Base-by-base conservation (phyloP, 306 rosid species). In the Gynostemma pentaphyllum region DNA sequence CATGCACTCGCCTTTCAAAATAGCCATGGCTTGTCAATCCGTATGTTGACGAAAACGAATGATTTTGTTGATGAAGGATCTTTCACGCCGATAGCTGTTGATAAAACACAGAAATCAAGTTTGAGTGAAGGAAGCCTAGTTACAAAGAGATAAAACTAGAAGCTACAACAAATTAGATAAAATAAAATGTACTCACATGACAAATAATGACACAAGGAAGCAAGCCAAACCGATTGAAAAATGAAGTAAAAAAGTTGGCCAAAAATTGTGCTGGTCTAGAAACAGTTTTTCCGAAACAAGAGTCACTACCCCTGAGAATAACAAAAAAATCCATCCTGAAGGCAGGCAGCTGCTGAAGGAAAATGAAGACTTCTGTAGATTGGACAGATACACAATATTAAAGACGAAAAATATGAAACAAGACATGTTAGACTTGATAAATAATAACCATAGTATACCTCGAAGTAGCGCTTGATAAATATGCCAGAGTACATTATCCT, bases 291-390 rank as follows among this genome's bases (percentile, higher is more conserved):
- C 99, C 1, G 96, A 86, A 74, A 84, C 71, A 28, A 74, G 73
- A 16, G 95, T 88, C 70, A 70, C 71, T 66, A 86, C 41, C 8
- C 90, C 83, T 22, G 96, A 86, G 76, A 84, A 72, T 70, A 88
- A 66, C 50, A 88, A 50, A 68, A 72, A 64, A 62, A 48, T 72
- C 94, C 94, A 86, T 71, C 99, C 99, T 1, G 86, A 81, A 61
- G 99, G 99, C 81, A 88, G 61, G 79, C 99, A 92, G 68, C 77
- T 60, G 62, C 24, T 13, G 69, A 92, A 92, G 56, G 94, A 84
- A 68, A 92, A 88, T 5, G 88, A 52, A 64, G 89, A 76, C 64
- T 73, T 91, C 99, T 92, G 89, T 65, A 67, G 72, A 54, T 32
- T 62, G 21, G 65, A 32, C 5, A 49, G 11, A 37, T 8, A 45